Evolutionary conservation across 208 protist species (phyloP).

Genomic region (Sergeia podlipaevii): DNA sequence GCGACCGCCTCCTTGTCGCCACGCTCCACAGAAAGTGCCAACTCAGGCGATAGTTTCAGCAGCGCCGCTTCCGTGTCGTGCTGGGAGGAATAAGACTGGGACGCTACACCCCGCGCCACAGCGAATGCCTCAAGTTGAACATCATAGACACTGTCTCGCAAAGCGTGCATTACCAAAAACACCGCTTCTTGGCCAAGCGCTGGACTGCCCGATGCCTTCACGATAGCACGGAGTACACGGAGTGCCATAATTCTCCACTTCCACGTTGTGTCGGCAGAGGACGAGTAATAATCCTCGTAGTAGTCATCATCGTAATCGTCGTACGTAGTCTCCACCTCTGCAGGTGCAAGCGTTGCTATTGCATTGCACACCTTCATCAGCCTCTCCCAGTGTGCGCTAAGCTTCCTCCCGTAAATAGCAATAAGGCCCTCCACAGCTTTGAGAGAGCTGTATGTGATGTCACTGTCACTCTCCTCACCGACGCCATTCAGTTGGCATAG

Average conservation of each 20-base stretch:
- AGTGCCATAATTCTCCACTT: constrained; percentile 36
- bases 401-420: constrained; percentile 19
- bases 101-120: constrained; percentile 22
- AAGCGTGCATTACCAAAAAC: constrained; percentile 5
- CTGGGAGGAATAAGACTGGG: constrained; percentile 9
- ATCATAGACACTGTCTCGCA: constrained; percentile 36
- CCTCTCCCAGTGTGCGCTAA: constrained; percentile 7
- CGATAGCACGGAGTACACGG: constrained; percentile 29
- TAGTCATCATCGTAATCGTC: constrained; percentile 32
- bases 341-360: constrained; percentile 34
- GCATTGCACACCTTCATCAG: constrained; percentile 25
- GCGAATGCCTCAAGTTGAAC: constrained; percentile 43
- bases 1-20: constrained; percentile 9
- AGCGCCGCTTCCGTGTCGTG: constrained; percentile 12
- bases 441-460: constrained; percentile 13
- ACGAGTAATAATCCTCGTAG: constrained; percentile 29
- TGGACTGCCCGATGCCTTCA: constrained; percentile 20
- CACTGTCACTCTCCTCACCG: constrained; percentile 13
- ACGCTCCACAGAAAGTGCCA: background rate
- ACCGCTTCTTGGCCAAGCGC: constrained; percentile 20
- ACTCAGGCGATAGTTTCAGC: constrained; percentile 15
- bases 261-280: constrained; percentile 42
- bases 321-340: constrained; percentile 4
- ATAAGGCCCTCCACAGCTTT: constrained; percentile 20
- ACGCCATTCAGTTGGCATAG: constrained; percentile 11